A percentile compares a stretch with the other conserved stretches of the same genome.
Evolutionary conservation across 2,329 filamentous ascomycete genomes (phyloP).

Genomic region (Talaromyces sp.): DNA sequence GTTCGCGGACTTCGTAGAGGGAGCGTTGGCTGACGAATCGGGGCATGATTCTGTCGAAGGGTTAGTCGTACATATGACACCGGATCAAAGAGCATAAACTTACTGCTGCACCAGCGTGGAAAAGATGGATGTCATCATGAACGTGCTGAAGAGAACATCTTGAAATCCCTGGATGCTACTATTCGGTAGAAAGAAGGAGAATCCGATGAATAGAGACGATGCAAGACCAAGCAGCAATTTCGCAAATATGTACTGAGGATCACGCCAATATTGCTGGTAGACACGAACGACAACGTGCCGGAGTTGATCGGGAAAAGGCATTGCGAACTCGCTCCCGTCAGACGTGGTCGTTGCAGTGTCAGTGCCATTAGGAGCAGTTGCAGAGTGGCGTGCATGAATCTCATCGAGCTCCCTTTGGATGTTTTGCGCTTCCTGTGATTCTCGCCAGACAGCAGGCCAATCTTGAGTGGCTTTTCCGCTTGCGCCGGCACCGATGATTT

Average conservation of each 20-base stretch:
- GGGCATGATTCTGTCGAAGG: conserved; percentile 46
- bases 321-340: conserved; percentile 66
- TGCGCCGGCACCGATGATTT: conserved; percentile 51
- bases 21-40: conserved; percentile 54
- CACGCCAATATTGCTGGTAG: conserved; percentile 90
- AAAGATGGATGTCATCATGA: conserved; percentile 79
- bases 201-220: conserved; percentile 61
- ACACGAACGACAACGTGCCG: conserved; percentile 66
- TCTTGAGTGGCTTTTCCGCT: conserved; percentile 62
- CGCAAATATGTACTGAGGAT: conserved; percentile 81
- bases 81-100: conserved; percentile 55
- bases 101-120: conserved; percentile 49
- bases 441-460: conserved; percentile 59
- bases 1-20: conserved; percentile 56
- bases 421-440: conserved; percentile 50
- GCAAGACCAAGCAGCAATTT: conserved; percentile 62
- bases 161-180: conserved; percentile 75
- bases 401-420: conserved; percentile 56
- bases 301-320: conserved; percentile 65
- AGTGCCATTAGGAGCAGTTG: conserved; percentile 48
- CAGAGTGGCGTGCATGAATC: conserved; percentile 48
- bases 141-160: conserved; percentile 87
- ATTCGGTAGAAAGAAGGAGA: conserved; percentile 70
- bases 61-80: no score
- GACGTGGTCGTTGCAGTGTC: conserved; percentile 39